Base-by-base conservation (phyloP, 2,329 filamentous ascomycete genomes). In the Penicillium sp. region DNA sequence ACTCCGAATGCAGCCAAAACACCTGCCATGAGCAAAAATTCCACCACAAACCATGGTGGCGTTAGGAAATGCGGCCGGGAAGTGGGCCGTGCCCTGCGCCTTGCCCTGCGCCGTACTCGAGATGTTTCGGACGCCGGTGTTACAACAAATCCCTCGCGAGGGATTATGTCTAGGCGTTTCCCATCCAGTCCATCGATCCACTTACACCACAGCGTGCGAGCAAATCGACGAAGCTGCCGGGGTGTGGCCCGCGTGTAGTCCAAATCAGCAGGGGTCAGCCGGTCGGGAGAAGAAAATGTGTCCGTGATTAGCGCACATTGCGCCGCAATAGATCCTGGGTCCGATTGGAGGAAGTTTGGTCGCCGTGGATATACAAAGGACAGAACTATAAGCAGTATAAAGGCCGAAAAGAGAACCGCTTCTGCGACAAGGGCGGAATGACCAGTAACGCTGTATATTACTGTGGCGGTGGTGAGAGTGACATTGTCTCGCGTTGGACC, bases 1-100 rank as follows among this genome's bases (percentile, higher is more conserved):
- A 63, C 19, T 14, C 61, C 61, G 29, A 66, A 66, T 2, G 59
- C 50, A 21, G 43, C 42, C 3, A 66, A 33, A 7, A 54, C 53
- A 2, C 55, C 57, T 1, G 55, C 44, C 6, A 67, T 53, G n/a
- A 63, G 10, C 1, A 61, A n/a, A 25, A 59, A 65, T 52, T 67
- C 65, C 3, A 59, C 42, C 1, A 57, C 7, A 42, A 67, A 66
- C 57, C 55, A 65, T 3, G 60, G 55, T 1, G 59, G 43, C 4
- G 50, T 59, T 21, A 67, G 31, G 26, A 67, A 67, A 50, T 67
- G 65, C 16, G 65, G 65, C 37, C 58, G 57, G 3, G 58, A 50
- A 35, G n/a, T 4, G 35, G 35, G 35, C n/a, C 35, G 35, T 39
- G n/a, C 10, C 35, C 57, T 60, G 4, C 27, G 35, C n/a, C 35